phyloP scores from a whole-genome alignment of 2,329 filamentous ascomycete species.

The Ambrosiella xylebori region DNA sequence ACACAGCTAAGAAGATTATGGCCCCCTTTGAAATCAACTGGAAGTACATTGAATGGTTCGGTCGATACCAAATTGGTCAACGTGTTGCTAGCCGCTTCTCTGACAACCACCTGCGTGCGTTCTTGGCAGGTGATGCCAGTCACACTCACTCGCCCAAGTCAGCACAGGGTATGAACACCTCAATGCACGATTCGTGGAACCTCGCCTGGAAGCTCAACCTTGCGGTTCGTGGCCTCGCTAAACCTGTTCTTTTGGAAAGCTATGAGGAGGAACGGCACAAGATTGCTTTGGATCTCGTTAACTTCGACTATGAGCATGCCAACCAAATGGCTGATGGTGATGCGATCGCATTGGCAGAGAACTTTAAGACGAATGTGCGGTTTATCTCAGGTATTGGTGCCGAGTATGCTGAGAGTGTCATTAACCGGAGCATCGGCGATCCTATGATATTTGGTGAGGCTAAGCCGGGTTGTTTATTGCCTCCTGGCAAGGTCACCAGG shows the following conservation, averaged over 20 bases:
- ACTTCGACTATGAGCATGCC: conserved; percentile 41
- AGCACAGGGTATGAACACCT: conserved; percentile 50
- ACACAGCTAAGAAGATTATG: conserved; percentile 43
- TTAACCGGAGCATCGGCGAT: conserved; percentile 29
- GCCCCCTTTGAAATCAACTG: conserved; percentile 39
- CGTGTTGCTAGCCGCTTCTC: conserved; percentile 54
- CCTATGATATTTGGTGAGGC: conserved; percentile 30
- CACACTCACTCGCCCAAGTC: conserved; percentile 59
- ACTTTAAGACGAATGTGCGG: conserved; percentile 52
- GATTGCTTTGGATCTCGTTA: conserved; percentile 40
- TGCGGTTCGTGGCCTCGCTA: conserved; percentile 37
- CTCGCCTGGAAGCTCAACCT: conserved; percentile 35
- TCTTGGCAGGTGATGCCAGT: conserved; percentile 52
- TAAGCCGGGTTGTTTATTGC: conserved; percentile 37
- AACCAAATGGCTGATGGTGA: conserved; percentile 45
- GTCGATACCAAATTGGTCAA: conserved; percentile 53
- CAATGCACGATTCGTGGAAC: conserved; percentile 46
- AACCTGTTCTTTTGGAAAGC: conserved; percentile 36
- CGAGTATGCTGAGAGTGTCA: conserved; percentile 34
- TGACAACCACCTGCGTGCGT: conserved; percentile 43
- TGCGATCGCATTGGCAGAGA: conserved; percentile 43
- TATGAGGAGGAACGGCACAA: conserved; percentile 48
- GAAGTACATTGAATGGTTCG: conserved; percentile 52
- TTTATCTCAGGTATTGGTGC: conserved; percentile 60
- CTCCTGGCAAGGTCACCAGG: conserved; percentile 53